phyloP scores from a whole-genome alignment of 2,329 filamentous ascomycete species.

The Plectosphaerella plurivora region DNA sequence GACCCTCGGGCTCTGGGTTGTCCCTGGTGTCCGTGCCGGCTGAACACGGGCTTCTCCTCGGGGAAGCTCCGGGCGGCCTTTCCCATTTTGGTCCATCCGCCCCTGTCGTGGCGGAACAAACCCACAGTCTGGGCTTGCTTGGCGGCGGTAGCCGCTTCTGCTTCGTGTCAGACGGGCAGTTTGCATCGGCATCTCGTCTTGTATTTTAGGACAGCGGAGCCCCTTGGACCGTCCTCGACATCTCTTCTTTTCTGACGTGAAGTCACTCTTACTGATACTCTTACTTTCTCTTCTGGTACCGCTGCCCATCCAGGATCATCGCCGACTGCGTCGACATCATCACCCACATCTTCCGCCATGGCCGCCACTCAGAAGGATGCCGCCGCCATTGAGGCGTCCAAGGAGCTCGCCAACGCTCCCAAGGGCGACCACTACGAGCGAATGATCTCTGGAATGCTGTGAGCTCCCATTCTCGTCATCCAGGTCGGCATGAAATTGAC shows the following conservation, averaged over 20 bases:
- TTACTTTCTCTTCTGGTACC: not conserved
- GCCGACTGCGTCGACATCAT: not conserved
- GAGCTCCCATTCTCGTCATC: conserved; percentile 10
- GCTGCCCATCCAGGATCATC: not conserved
- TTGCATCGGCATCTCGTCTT: not conserved
- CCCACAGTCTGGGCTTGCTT: not conserved
- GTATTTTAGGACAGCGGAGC: not conserved
- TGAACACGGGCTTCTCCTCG: not conserved
- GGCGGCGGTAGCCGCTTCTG: not conserved
- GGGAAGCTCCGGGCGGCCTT: not conserved
- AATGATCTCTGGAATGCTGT: conserved; percentile 62
- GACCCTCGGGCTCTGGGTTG: too few species aligned
- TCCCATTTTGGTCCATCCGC: not conserved
- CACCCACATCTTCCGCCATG: not conserved
- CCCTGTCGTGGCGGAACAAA: too few species aligned
- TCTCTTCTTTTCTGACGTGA: not conserved
- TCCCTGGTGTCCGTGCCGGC: too few species aligned
- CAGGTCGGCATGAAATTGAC: not conserved
- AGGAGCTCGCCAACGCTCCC: conserved; percentile 43
- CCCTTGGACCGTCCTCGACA: not conserved
- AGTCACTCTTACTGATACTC: not conserved
- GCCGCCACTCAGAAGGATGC: conserved; percentile 27
- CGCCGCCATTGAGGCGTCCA: conserved; percentile 39
- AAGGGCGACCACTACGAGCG: conserved; percentile 59
- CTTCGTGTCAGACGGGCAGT: not conserved